Percentiles rank a stretch among this genome's conserved stretches.
These are phyloP conservation scores for Pseudocercospora fuligena DNA, from an alignment of 2,329 filamentous ascomycete species.

Conservation along the genomic window DNA sequence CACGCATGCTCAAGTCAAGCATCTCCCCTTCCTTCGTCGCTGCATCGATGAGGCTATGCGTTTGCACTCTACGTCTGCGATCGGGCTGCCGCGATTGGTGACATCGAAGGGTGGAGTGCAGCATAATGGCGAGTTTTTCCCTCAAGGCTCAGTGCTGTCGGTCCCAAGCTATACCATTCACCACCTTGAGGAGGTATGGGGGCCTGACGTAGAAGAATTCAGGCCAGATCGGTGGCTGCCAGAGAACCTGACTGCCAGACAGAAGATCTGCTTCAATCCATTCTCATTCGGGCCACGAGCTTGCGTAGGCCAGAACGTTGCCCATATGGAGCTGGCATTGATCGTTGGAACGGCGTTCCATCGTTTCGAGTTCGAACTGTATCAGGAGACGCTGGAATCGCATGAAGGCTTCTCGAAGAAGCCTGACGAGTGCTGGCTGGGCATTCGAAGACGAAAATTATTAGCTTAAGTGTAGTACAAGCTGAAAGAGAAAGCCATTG, in stretches of 20 bases:
- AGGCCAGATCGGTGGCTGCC: slow-evolving; percentile 41
- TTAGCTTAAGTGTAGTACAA: not conserved
- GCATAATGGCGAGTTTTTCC: slow-evolving; percentile 32
- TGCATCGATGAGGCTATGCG: slow-evolving; percentile 42
- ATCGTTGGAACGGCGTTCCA: slow-evolving; percentile 39
- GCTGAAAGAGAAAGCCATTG: too few relatives aligned
- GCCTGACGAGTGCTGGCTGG: slow-evolving; percentile 31
- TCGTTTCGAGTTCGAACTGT: slow-evolving; percentile 34
- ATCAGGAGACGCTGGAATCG: slow-evolving; percentile 32
- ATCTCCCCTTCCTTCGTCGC: slow-evolving; percentile 37
- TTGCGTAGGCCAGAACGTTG: slow-evolving; percentile 46
- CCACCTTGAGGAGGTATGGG: slow-evolving; percentile 42
- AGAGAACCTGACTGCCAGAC: slow-evolving; percentile 40
- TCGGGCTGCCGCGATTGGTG: slow-evolving; percentile 33
- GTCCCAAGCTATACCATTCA: slow-evolving; percentile 45
- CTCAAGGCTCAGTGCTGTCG: slow-evolving; percentile 40
- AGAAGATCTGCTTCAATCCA: slow-evolving; percentile 44
- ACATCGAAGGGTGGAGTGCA: slow-evolving; percentile 35
- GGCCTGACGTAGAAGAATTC: slow-evolving; percentile 41
- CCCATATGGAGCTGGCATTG: slow-evolving; percentile 43
- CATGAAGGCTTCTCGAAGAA: slow-evolving; percentile 37
- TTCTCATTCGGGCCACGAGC: slow-evolving; percentile 45
- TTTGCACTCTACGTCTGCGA: slow-evolving; percentile 40
- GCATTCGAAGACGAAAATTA: slow-evolving; percentile 22
- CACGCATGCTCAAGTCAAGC: slow-evolving; percentile 32